Percentiles rank a stretch among this genome's conserved stretches.
Conservation (phyloP, 2,329 filamentous ascomycete genomes). For the Incumbomyces delicatus region DNA sequence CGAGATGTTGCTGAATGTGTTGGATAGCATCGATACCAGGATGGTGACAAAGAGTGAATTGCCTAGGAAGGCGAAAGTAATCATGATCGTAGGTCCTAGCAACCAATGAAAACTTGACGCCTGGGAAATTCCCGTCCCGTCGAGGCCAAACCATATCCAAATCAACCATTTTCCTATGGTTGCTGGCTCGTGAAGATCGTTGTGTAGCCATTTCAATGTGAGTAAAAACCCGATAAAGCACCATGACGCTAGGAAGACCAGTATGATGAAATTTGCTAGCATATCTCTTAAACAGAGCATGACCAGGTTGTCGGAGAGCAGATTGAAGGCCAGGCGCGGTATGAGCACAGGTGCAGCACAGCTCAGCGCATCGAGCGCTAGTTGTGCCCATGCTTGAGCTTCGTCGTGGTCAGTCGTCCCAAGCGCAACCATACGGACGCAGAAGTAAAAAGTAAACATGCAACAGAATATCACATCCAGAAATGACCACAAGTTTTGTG, state of each 20-base stretch:
- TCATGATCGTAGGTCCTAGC: slow-evolving; percentile 70
- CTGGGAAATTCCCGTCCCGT: slow-evolving; percentile 55
- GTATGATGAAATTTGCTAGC: slow-evolving; percentile 74
- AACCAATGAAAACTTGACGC: slow-evolving; percentile 65
- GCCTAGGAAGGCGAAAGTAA: slow-evolving; percentile 74
- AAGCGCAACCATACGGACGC: slow-evolving; percentile 45
- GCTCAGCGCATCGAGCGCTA: slow-evolving; percentile 40
- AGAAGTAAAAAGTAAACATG: slow-evolving; percentile 61
- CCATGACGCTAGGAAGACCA: slow-evolving; percentile 68
- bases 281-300: slow-evolving; percentile 73
- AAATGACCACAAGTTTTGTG: slow-evolving; percentile 82
- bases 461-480: slow-evolving; percentile 68
- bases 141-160: slow-evolving; percentile 84
- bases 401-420: slow-evolving; percentile 7
- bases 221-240: slow-evolving; percentile 75
- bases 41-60: slow-evolving; percentile 83
- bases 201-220: slow-evolving; percentile 67
- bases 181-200: slow-evolving; percentile 51
- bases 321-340: slow-evolving; percentile 69
- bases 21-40: slow-evolving; percentile 74
- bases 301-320: slow-evolving; percentile 74
- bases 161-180: slow-evolving; percentile 86
- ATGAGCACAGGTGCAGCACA: slow-evolving; percentile 69
- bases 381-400: slow-evolving; percentile 10
- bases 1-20: slow-evolving; percentile 71